phyloP scores from a whole-genome alignment of 2,329 filamentous ascomycete species.

The Ascochyta pisi region DNA sequence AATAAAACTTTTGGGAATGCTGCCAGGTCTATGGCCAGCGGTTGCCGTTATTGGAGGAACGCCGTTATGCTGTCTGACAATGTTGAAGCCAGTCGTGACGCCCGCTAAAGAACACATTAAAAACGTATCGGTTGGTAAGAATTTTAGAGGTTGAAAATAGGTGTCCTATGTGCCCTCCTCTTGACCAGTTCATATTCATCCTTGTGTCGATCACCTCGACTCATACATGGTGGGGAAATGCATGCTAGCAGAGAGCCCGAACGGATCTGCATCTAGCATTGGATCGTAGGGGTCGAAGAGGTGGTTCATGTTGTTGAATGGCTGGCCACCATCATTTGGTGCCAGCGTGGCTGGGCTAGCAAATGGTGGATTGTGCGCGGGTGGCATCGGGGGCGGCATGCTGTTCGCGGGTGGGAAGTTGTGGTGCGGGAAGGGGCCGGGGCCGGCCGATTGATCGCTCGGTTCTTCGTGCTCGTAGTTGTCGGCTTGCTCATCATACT shows the following conservation, averaged over 20 bases:
- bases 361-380: constrained; percentile 46
- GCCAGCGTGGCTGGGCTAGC: constrained; percentile 42
- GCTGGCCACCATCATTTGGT: constrained; percentile 41
- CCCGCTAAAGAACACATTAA: constrained; percentile 44
- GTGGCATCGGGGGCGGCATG: constrained; percentile 49
- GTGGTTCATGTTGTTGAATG: constrained; percentile 57
- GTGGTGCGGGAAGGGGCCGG: constrained; percentile 67
- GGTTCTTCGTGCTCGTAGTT: constrained; percentile 84
- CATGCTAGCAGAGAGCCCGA: constrained; percentile 93
- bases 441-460: constrained; percentile 69
- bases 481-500: constrained; percentile 90
- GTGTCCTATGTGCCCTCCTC: constrained; percentile 15
- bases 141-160: constrained; percentile 13
- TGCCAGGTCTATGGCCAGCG: constrained; percentile 22
- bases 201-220: constrained; percentile 43
- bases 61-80: constrained; percentile 33
- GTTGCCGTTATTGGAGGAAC: constrained; percentile 26
- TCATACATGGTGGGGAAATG: constrained; percentile 82
- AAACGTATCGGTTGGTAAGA: constrained; percentile 16
- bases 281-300: constrained; percentile 79
- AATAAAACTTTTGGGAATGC: constrained; percentile 39
- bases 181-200: constrained; percentile 18
- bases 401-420: constrained; percentile 58
- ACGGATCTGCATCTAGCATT: constrained; percentile 90
- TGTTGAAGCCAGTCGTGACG: constrained; percentile 26